Evolutionary conservation across 768 basidiomycete species (phyloP).

Genomic region (Mycena sanguinolenta): DNA sequence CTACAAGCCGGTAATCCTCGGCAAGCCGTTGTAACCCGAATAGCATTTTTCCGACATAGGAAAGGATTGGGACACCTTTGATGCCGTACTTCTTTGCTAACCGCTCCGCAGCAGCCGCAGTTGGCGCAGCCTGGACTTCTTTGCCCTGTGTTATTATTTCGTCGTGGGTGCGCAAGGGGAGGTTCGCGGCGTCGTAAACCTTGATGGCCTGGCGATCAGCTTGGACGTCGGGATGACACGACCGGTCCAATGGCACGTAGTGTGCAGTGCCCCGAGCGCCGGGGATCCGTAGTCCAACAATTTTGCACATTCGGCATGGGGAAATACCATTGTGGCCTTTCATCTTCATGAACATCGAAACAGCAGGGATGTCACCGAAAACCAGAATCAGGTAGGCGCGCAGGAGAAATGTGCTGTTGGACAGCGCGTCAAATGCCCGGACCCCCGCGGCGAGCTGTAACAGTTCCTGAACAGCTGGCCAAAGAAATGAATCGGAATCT

Average conservation of each 20-base stretch:
- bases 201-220: neutral
- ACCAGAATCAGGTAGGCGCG: constrained; percentile 46
- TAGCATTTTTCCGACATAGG: too few species aligned
- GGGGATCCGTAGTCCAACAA: constrained; percentile 40
- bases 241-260: constrained; percentile 47
- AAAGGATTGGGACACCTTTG: constrained; percentile 49
- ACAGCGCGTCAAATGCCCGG: constrained; percentile 41
- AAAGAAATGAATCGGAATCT: constrained; percentile 54
- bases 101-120: constrained; percentile 34
- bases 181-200: constrained; percentile 43
- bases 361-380: constrained; percentile 48
- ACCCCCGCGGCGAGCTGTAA: constrained; percentile 49
- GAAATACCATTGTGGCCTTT: constrained; percentile 53
- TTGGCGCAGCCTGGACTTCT: constrained; percentile 42
- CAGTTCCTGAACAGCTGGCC: constrained; percentile 52
- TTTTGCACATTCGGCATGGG: constrained; percentile 49
- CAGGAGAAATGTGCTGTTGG: constrained; percentile 40
- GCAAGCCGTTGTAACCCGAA: too few species aligned
- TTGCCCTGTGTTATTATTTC: constrained; percentile 42
- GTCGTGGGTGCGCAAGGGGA: constrained; percentile 51
- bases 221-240: constrained; percentile 37
- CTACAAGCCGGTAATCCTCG: too few species aligned
- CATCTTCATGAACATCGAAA: neutral
- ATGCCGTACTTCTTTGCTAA: constrained; percentile 50
- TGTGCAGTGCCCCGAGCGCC: constrained; percentile 29